Percentiles rank a stretch among this genome's conserved stretches.
These are phyloP conservation scores for Gaeumannomyces tritici DNA, from an alignment of 2,329 filamentous ascomycete species.

Conservation along the genomic window DNA sequence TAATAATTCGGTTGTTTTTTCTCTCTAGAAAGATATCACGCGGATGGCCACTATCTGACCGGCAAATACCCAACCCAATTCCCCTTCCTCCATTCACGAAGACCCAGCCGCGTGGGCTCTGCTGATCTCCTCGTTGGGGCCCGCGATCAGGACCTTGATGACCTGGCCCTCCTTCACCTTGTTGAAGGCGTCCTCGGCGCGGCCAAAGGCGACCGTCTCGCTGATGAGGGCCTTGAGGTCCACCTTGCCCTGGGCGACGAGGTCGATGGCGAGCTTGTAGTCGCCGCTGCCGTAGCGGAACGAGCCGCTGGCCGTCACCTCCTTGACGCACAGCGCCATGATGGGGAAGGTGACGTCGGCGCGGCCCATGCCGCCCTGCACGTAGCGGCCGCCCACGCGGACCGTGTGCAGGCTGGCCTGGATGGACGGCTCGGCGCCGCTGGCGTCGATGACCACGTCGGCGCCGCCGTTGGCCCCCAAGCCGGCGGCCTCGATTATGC, in stretches of 20 bases:
- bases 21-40: no score
- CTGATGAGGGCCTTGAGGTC: slow-evolving; percentile 78
- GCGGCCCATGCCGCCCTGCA: slow-evolving; percentile 87
- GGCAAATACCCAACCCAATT: no score
- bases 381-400: slow-evolving; percentile 63
- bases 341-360: slow-evolving; percentile 85
- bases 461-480: slow-evolving; percentile 50
- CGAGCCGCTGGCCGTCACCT: slow-evolving; percentile 75
- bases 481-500: slow-evolving; percentile 52
- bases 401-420: slow-evolving; percentile 65
- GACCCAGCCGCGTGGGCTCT: neutral
- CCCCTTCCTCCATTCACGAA: neutral
- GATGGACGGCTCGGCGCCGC: slow-evolving; percentile 68
- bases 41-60: no score
- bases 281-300: slow-evolving; percentile 88
- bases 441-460: slow-evolving; percentile 73
- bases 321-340: slow-evolving; percentile 80
- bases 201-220: slow-evolving; percentile 63
- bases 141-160: slow-evolving; percentile 60
- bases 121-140: slow-evolving; percentile 38
- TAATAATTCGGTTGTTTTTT: no score
- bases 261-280: slow-evolving; percentile 72
- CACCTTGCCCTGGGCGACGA: slow-evolving; percentile 64
- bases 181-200: slow-evolving; percentile 79
- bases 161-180: slow-evolving; percentile 78